Percentiles rank a stretch among this genome's conserved stretches.
These are phyloP conservation scores for Besnoitia besnoiti DNA, from an alignment of 169 alveolate genomes.

Conservation along the genomic window DNA sequence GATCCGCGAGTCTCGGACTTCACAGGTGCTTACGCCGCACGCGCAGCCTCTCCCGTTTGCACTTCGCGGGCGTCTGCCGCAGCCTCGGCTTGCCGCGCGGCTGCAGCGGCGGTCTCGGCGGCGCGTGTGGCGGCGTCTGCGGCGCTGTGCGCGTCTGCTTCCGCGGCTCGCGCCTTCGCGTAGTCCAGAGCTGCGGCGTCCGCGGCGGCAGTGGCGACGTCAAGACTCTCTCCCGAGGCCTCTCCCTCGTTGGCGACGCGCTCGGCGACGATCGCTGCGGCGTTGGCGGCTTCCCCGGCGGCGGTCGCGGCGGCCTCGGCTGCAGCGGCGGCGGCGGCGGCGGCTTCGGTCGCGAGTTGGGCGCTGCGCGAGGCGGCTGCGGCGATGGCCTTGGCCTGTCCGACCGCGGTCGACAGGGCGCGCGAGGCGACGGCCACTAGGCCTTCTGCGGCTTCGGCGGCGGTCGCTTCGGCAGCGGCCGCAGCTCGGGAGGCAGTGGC, in stretches of 20 bases:
- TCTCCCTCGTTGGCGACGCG: neutral
- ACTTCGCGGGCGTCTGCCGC: constrained; percentile 3
- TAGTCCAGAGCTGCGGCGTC: constrained; percentile 7
- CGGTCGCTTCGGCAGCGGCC: constrained; percentile 38
- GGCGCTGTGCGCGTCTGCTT: neutral
- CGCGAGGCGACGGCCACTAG: constrained; percentile 34
- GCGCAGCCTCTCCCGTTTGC: neutral
- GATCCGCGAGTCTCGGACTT: too few species aligned
- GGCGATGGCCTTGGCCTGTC: constrained; percentile 31
- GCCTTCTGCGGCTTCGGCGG: constrained; percentile 37
- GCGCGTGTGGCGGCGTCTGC: constrained; percentile 4
- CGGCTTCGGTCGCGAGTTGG: constrained; percentile 40
- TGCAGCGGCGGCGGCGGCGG: constrained; percentile 33
- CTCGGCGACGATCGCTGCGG: constrained; percentile 24
- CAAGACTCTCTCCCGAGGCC: neutral
- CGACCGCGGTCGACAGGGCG: constrained; percentile 38
- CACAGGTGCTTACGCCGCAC: neutral
- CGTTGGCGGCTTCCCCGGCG: constrained; percentile 18
- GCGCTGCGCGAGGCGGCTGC: constrained; percentile 42
- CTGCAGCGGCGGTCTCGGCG: constrained; percentile 36
- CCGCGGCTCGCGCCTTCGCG: neutral
- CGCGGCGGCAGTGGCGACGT: constrained; percentile 5
- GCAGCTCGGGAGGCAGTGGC: constrained; percentile 32
- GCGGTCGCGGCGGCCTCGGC: constrained; percentile 32
- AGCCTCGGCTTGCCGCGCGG: constrained; percentile 35